Conservation (phyloP, 805 yeast species). For the Kurtzmaniella fragi region DNA sequence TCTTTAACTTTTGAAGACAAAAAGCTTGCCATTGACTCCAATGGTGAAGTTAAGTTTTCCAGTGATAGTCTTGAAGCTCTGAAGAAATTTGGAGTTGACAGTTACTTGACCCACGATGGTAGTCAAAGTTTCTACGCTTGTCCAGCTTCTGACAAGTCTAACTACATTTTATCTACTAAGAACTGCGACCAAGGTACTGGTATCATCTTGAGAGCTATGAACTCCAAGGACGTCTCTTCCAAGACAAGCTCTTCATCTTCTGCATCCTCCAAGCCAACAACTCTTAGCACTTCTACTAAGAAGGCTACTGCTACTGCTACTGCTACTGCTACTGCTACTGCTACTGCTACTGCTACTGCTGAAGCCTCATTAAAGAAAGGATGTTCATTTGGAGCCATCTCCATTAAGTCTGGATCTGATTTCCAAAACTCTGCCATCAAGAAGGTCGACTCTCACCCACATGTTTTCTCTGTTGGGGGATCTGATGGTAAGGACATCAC, state of each 20-base stretch:
- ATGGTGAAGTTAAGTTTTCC: neutral
- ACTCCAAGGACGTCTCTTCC: neutral
- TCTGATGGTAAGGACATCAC: slow-evolving; percentile 19
- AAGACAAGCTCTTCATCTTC: slow-evolving; percentile 1
- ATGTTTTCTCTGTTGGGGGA: slow-evolving; percentile 32
- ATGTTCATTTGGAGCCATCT: slow-evolving; percentile 6
- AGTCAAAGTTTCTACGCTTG: slow-evolving; percentile 9
- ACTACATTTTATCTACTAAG: slow-evolving; percentile 1
- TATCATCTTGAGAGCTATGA: neutral
- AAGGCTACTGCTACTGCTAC: slow-evolving; percentile 6
- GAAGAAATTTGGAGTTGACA: neutral
- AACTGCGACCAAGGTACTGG: neutral
- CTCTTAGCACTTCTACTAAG: slow-evolving; percentile 5
- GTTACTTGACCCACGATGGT: slow-evolving; percentile 8
- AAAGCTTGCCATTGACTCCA: neutral
- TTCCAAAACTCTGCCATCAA: slow-evolving; percentile 22
- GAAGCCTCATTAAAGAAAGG: neutral
- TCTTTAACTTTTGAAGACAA: slow-evolving; percentile 15
- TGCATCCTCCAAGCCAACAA: slow-evolving; percentile 3
- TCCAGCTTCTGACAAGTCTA: slow-evolving; percentile 4
- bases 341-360: slow-evolving; percentile 2
- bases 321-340: neutral
- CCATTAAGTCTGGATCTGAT: slow-evolving; percentile 19
- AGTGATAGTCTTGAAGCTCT: neutral
- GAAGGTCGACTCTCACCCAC: slow-evolving; percentile 25